These are phyloP conservation scores for Drechslerella dactyloides DNA, from an alignment of 2,329 filamentous ascomycete species.

Conservation along the genomic window DNA sequence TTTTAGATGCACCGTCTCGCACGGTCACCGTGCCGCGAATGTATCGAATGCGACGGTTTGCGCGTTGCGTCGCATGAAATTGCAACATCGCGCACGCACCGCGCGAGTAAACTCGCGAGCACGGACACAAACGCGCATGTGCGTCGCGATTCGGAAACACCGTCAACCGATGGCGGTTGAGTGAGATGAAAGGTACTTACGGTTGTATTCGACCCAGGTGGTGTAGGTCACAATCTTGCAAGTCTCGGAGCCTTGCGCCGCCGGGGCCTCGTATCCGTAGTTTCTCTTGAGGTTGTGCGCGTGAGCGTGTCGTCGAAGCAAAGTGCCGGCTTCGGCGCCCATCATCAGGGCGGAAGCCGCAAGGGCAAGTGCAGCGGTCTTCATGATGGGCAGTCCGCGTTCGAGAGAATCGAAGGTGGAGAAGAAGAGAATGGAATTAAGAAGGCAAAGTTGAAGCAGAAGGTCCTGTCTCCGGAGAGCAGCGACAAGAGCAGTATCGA, in stretches of 20 bases:
- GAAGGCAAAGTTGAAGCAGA: conserved; percentile 1
- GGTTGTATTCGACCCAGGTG: conserved; percentile 50
- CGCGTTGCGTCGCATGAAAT: conserved; percentile 18
- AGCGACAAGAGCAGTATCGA: neutral
- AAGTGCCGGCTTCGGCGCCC: conserved; percentile 46
- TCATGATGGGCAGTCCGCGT: conserved; percentile 26
- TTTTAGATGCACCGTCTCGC: too few species aligned
- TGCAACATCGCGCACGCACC: conserved; percentile 12
- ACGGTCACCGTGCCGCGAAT: too few species aligned
- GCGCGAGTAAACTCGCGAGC: neutral
- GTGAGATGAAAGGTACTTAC: conserved; percentile 21
- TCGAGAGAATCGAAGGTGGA: conserved; percentile 26
- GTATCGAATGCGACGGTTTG: neutral
- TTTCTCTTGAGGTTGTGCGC: conserved; percentile 41
- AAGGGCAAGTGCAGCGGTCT: conserved; percentile 41
- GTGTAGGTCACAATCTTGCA: conserved; percentile 50
- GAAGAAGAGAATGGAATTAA: conserved; percentile 14
- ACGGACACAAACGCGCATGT: neutral
- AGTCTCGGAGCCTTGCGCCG: conserved; percentile 43
- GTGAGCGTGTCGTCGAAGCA: conserved; percentile 50
- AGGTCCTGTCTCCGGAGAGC: neutral
- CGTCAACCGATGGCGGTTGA: neutral
- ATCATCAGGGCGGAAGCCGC: conserved; percentile 48
- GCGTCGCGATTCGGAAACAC: neutral
- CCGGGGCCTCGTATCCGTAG: conserved; percentile 47